Base-by-base conservation (phyloP, 2,329 filamentous ascomycete species). In the Canariomyces notabilis region DNA sequence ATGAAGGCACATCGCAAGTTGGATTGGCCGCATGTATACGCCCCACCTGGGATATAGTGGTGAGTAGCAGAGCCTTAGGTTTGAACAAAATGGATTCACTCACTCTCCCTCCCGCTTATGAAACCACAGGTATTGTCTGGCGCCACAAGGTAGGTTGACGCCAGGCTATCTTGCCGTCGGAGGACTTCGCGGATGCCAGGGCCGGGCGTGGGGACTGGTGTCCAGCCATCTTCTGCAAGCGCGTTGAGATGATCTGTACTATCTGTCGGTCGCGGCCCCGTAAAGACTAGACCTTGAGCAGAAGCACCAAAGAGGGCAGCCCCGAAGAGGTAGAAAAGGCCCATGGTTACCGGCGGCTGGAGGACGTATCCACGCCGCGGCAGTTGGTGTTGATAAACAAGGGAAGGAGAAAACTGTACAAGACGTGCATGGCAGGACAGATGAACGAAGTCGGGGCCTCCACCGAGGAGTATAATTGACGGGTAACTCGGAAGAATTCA, bases 101-200 rank as follows among this genome's bases (percentile, higher is more conserved):
- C 56, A 70, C 67, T 63, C 11, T 63, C 44, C 21, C 60, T 62
- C 23, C 67, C 74, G 22, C 63, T 64, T 32, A 77, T 59, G 55
- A 66, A 77, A 51, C 74, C 75, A 48, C 75, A 77, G 0, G 70
- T 75, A 49, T 73, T 73, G 55, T 76, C 72, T 1, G 71, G 69
- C 9, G 67, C 74, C 44, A 72, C 57, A n/a, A 74, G 62, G 21
- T 71, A 64, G 0, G 64, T 70, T 15, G 60, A 48, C 0, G 32
- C 39, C n/a, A 50, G 59, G n/a, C 50, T 40, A 15, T 52, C 58
- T 38, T 61, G 58, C 46, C 61, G 63, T 55, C 55, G 64, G 23
- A 61, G 58, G 11, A 68, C 55, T 15, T 66, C 63, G n/a, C 60
- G 57, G 21, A 65, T 44, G 11, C 51, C 58, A 3, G 71, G 68